Evolutionary conservation across 306 rosid genomes (phyloP).

Genomic region (Fragaria nilgerrensis): DNA sequence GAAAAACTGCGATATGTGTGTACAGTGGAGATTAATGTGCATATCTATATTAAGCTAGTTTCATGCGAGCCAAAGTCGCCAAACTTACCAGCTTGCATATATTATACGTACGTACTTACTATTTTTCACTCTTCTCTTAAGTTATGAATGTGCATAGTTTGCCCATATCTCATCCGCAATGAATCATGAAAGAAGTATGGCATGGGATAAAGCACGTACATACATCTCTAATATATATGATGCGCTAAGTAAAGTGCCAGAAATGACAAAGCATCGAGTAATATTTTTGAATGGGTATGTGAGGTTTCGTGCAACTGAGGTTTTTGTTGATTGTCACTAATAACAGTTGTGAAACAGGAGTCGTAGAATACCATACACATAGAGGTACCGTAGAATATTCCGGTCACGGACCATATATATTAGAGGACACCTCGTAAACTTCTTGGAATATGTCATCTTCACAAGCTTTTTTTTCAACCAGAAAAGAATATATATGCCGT

Average conservation of each 20-base stretch:
- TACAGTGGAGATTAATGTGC: too few relatives aligned
- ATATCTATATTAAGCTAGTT: too few relatives aligned
- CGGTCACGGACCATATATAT: too few relatives aligned
- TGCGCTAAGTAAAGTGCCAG: too few relatives aligned
- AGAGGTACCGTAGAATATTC: too few relatives aligned
- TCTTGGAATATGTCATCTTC: neutral
- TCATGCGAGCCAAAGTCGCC: too few relatives aligned
- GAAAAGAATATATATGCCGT: neutral
- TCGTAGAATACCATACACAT: too few relatives aligned
- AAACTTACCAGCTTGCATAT: too few relatives aligned
- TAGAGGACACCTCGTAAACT: neutral
- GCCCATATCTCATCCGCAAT: too few relatives aligned
- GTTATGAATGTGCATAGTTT: neutral
- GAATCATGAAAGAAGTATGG: neutral
- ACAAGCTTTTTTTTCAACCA: neutral
- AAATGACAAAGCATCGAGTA: neutral
- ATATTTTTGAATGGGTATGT: neutral
- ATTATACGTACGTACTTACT: too few relatives aligned
- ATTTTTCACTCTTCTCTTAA: too few relatives aligned
- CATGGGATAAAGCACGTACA: neutral
- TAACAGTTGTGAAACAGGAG: too few relatives aligned
- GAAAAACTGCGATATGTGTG: neutral
- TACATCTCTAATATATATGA: neutral
- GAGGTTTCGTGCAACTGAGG: neutral
- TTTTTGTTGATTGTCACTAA: neutral